Base-by-base conservation (phyloP, 352 stramenopile genomes). In the Globisporangium yorkense region DNA sequence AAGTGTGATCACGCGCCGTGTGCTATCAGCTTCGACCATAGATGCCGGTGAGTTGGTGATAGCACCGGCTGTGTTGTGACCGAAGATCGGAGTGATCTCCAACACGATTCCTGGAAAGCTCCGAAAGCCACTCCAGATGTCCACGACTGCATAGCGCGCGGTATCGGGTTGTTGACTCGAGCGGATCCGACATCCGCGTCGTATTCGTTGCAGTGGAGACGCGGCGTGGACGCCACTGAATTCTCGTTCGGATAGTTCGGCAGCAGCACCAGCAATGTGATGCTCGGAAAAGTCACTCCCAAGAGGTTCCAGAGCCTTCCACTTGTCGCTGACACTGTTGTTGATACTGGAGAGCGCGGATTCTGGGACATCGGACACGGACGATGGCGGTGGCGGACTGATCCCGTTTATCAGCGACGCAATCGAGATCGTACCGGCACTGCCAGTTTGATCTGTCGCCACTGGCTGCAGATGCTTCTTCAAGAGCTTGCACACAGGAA, bases 381-480 rank as follows among this genome's bases (percentile, higher is more conserved):
- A 21, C 2, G 20, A 33, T 51, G 3, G n/a, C 20, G 8, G 13
- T 18, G 41, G 24, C 12, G 24, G 31, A 10, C 9, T 21, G 37
- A 61, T 40, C 10, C 33, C 24, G 16, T 35, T 16, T 18, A 43
- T 37, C 10, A 61, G 16, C 21, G 46, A 61, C 16, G 37, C 46
- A 16, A 61, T 50, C 6, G 56, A 61, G 24, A 61, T 54, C 10
- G 41, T 24, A n/a, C 46, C 10, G 16, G 27, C 27, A n/a, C n/a
- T 31, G 27, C 21, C 24, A 3, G 5, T 20, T 53, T 20, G 8
- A n/a, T n/a, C 20, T 29, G 20, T 1, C 3, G 21, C 16, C 15
- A 46, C 21, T 20, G 60, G 60, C 18, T 29, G 47, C 15, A 66
- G 37, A 35, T 75, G 65, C 9, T 64, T 70, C 48, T 74, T 74